Conservation (phyloP, 805 yeast species). For the Candida ficus region DNA sequence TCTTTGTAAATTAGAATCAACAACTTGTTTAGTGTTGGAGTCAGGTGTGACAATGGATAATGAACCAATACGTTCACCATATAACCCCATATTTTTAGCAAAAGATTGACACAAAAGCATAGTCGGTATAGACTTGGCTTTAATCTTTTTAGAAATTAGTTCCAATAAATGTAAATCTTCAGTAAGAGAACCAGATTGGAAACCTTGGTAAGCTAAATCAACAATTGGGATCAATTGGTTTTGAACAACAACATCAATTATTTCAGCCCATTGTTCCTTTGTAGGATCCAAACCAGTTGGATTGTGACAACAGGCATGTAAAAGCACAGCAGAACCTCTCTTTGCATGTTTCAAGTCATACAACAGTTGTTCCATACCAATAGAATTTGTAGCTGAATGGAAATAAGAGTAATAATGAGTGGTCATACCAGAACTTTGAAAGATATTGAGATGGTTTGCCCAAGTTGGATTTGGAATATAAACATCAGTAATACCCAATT, state of each 20-base stretch:
- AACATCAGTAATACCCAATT: conserved; percentile 45
- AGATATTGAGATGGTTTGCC: conserved; percentile 88
- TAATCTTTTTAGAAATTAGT: conserved; percentile 36
- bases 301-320: conserved; percentile 96
- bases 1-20: conserved; percentile 78
- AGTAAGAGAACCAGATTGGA: conserved; percentile 78
- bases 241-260: conserved; percentile 55
- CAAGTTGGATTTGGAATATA: conserved; percentile 86
- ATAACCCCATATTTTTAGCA: conserved; percentile 92
- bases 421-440: conserved; percentile 64
- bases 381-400: conserved; percentile 51
- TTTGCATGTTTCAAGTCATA: conserved; percentile 50
- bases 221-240: conserved; percentile 71
- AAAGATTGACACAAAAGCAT: conserved; percentile 80
- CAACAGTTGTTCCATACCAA: conserved; percentile 63
- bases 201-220: conserved; percentile 95
- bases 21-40: conserved; percentile 41
- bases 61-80: conserved; percentile 93
- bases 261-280: conserved; percentile 71
- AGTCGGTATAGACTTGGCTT: conserved; percentile 41
- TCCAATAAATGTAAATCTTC: conserved; percentile 60
- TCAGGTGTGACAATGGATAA: conserved; percentile 57
- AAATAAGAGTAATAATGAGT: conserved; percentile 67
- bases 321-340: conserved; percentile 58
- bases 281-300: conserved; percentile 96